Conservation (phyloP, 306 rosid species). For the Acacia confusa region DNA sequence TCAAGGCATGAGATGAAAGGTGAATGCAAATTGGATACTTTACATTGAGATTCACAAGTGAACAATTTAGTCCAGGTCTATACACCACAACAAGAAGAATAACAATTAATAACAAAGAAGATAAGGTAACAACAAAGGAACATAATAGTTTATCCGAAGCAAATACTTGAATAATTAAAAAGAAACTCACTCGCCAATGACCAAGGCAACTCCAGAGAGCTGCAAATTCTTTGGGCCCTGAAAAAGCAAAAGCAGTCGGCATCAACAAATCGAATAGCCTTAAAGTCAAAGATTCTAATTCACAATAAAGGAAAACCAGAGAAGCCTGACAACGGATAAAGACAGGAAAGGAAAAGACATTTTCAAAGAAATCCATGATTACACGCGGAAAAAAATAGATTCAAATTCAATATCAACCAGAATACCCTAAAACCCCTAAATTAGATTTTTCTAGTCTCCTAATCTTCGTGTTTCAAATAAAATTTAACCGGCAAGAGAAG, state of each 20-base stretch:
- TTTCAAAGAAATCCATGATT: neutral
- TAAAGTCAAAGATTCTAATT: conserved; percentile 1
- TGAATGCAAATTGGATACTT: neutral
- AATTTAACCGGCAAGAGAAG: neutral
- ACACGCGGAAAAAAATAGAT: neutral
- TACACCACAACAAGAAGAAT: neutral
- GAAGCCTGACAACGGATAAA: conserved; percentile 8
- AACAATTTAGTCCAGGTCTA: neutral
- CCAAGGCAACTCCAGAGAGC: conserved; percentile 84
- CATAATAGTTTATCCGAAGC: neutral
- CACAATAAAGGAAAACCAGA: neutral
- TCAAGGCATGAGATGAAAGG: neutral
- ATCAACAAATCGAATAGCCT: conserved; percentile 9
- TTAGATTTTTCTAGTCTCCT: neutral
- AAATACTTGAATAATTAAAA: neutral
- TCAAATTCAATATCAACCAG: neutral
- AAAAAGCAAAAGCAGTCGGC: conserved; percentile 27
- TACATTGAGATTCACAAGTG: neutral
- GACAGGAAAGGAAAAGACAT: neutral
- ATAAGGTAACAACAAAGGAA: neutral
- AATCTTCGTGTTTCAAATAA: neutral
- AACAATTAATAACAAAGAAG: neutral
- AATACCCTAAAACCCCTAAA: neutral
- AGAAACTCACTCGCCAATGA: conserved; percentile 76
- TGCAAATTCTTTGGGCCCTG: conserved; percentile 80